These are phyloP conservation scores for Croton setiger DNA, from an alignment of 441 rosid genomes.

Conservation along the genomic window DNA sequence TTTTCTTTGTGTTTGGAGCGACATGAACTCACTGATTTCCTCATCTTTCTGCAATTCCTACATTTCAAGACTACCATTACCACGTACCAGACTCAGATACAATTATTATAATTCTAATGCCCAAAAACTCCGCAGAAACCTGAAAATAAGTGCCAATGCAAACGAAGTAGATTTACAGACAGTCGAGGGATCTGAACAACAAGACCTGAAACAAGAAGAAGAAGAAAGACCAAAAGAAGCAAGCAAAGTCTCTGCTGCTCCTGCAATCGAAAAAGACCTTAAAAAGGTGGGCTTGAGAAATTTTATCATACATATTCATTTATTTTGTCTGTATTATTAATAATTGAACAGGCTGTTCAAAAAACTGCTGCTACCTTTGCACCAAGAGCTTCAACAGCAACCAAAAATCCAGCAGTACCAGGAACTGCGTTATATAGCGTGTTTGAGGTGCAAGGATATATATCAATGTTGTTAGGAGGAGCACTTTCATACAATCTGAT, in stretches of 20 bases:
- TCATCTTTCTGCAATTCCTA: conserved; percentile 37
- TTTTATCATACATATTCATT: too few relatives aligned
- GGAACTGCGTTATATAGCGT: conserved; percentile 78
- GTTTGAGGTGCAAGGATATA: conserved; percentile 90
- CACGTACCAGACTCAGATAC: conserved; percentile 15
- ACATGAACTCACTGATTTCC: conserved; percentile 47
- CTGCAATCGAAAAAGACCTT: conserved; percentile 60
- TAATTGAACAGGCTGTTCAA: conserved; percentile 62
- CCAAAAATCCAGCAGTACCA: conserved; percentile 90
- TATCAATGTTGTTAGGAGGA: conserved; percentile 74
- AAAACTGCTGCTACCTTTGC: conserved; percentile 97
- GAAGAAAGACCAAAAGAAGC: conserved; percentile 23
- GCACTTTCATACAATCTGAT: conserved; percentile 81
- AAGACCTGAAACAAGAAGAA: conserved; percentile 22
- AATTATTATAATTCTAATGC: not conserved
- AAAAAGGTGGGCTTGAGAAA: conserved; percentile 48
- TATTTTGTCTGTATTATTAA: not conserved
- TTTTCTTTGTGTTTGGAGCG: not conserved
- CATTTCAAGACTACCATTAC: conserved; percentile 25
- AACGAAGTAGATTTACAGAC: conserved; percentile 40
- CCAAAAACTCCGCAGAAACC: conserved; percentile 22
- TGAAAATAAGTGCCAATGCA: conserved; percentile 35
- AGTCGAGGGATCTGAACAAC: conserved; percentile 35
- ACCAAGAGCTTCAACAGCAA: conserved; percentile 88
- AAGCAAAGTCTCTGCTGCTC: conserved; percentile 8